Evolutionary conservation across 2,329 filamentous ascomycete genomes (phyloP).

Genomic region (Penicillium sumatraense): DNA sequence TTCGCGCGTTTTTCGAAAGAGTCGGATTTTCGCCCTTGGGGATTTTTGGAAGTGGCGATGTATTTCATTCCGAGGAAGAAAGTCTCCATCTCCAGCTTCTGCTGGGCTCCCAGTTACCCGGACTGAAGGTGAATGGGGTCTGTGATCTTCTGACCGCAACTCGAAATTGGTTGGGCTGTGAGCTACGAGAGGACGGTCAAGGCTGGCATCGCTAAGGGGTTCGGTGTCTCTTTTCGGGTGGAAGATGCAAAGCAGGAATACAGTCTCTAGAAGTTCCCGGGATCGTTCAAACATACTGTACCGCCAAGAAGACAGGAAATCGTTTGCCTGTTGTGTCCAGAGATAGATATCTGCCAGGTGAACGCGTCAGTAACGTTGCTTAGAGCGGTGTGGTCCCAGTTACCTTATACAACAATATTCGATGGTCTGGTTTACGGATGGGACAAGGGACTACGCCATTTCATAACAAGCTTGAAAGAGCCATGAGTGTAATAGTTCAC

Average conservation of each 20-base stretch:
- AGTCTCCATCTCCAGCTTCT: background rate
- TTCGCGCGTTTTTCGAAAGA: background rate
- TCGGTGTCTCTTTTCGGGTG: background rate
- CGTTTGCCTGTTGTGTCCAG: background rate
- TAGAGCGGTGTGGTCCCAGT: background rate
- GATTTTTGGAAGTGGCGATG: slow-evolving; percentile 10
- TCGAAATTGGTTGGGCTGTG: slow-evolving; percentile 1
- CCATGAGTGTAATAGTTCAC: background rate
- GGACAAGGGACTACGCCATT: background rate
- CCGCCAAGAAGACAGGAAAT: background rate
- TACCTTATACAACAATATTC: background rate
- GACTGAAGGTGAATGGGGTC: background rate
- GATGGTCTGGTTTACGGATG: background rate
- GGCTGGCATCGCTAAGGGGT: background rate
- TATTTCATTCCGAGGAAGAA: slow-evolving; percentile 4
- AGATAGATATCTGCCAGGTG: background rate
- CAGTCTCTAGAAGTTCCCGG: background rate
- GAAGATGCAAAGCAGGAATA: background rate
- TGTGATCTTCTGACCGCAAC: background rate
- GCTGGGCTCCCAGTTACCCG: background rate
- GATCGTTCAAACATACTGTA: background rate
- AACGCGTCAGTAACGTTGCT: background rate
- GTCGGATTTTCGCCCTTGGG: background rate
- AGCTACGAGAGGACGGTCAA: background rate
- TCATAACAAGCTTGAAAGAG: background rate